Conservation (phyloP, 2,329 filamentous ascomycete genomes). For the Neofusicoccum parvum region DNA sequence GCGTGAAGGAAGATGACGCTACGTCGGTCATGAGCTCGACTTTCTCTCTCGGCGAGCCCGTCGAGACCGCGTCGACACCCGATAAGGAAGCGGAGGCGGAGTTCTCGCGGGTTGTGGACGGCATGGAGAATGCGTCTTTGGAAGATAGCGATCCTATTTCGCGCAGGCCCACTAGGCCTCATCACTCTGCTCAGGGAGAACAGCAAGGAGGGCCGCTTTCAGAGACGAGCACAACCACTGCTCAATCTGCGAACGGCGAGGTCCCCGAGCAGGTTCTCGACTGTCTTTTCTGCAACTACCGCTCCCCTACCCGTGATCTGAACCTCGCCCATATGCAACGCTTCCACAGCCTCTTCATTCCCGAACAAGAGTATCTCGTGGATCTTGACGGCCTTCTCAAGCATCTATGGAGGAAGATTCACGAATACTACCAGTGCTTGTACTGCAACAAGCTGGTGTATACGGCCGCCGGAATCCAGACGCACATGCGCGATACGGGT, state of each 20-base stretch:
- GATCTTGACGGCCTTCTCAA: conserved; percentile 79
- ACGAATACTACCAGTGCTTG: conserved; percentile 79
- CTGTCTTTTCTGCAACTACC: conserved; percentile 92
- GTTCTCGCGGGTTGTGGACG: conserved; percentile 75
- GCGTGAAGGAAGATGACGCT: conserved; percentile 63
- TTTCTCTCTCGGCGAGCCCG: conserved; percentile 84
- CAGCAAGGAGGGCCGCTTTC: conserved; percentile 38
- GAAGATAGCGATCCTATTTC: conserved; percentile 51
- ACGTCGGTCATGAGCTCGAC: conserved; percentile 87
- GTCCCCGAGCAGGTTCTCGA: conserved; percentile 43
- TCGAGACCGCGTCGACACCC: conserved; percentile 57
- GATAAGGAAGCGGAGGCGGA: conserved; percentile 73
- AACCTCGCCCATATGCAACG: conserved; percentile 89
- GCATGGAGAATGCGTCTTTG: conserved; percentile 67
- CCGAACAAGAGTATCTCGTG: conserved; percentile 80
- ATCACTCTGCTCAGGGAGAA: conserved; percentile 38
- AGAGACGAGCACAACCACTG: conserved; percentile 39
- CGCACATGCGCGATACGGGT: conserved; percentile 94
- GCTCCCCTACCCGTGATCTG: conserved; percentile 72
- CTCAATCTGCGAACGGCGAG: conserved; percentile 34
- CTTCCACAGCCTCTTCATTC: conserved; percentile 93
- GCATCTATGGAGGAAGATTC: conserved; percentile 78
- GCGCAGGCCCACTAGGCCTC: conserved; percentile 43
- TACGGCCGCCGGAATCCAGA: conserved; percentile 79
- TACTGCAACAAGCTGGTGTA: conserved; percentile 83